Evolutionary conservation across 2,329 filamentous ascomycete species (phyloP).

Genomic region (Epichloe glyceriae): DNA sequence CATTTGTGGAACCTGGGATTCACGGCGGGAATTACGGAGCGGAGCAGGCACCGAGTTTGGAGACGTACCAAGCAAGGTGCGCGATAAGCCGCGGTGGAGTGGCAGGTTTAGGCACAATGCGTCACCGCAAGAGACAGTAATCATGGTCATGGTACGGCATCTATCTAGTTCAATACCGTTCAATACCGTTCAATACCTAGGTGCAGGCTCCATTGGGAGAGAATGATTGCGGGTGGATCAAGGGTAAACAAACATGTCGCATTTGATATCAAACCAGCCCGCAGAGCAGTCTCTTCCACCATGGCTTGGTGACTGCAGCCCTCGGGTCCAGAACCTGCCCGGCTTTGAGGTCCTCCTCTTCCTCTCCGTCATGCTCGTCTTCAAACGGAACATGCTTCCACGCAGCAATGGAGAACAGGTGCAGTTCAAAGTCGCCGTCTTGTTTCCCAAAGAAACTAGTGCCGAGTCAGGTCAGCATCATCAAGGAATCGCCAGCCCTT

Average conservation of each 20-base stretch:
- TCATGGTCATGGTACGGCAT: not conserved
- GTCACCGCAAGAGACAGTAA: too few species aligned
- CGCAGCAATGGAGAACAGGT: conserved; percentile 18
- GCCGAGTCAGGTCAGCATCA: conserved; percentile 11
- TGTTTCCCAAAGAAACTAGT: conserved; percentile 63
- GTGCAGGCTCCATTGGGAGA: not conserved
- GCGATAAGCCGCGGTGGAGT: not conserved
- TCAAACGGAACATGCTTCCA: conserved; percentile 8
- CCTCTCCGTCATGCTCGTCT: conserved; percentile 2
- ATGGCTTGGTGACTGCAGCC: conserved; percentile 5
- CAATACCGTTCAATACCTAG: not conserved
- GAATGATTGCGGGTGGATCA: too few species aligned
- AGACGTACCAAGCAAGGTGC: too few species aligned
- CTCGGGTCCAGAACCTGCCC: not conserved
- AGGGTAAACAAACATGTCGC: too few species aligned
- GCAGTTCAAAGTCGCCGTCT: conserved; percentile 47
- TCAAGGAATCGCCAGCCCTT: not conserved
- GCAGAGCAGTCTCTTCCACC: conserved; percentile 17
- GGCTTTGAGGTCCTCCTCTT: conserved; percentile 7
- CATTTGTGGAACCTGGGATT: not conserved
- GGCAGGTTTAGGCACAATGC: too few species aligned
- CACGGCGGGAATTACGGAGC: too few species aligned
- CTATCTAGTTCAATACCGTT: not conserved
- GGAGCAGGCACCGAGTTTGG: too few species aligned
- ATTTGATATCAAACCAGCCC: conserved; percentile 10